Evolutionary conservation across 2,329 filamentous ascomycete species (phyloP), one percentile per base, ranked within the genome.

Genomic region (Aspergillus latus): DNA sequence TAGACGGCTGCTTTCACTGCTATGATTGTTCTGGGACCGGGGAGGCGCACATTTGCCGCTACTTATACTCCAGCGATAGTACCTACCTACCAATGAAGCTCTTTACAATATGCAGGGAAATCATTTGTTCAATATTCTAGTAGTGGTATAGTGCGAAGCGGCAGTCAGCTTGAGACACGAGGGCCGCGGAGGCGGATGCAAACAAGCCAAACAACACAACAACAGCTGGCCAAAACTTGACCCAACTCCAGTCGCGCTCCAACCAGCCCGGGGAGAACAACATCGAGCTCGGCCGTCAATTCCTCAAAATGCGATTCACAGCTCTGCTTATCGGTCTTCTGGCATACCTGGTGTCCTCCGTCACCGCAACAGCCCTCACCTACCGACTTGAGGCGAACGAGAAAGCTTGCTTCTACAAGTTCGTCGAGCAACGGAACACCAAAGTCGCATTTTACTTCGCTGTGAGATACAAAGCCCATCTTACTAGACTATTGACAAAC

Each of bases 371-470:
- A 4, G 92, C 94, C 40, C 82, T 99, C 71, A 99, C 94, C 47
- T 99, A 97, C 82, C 90, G 92, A 77, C 82, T 99, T 46, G 78
- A 82, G 51, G 89, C 94, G 49, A 90, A 95, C 79, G 94, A 97
- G 81, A 92, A 90, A 77, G 91, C 94, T 59, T 99, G 94, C 81
- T 99, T 99, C 84, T 97, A 89, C 74, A 84, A 90, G 56, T 80
- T 85, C 64, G 88, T 93, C 54, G 86, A 92, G 62, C 84, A 89
- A 72, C 83, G 84, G 72, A 88, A 88, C 66, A 85, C 89, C 68
- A 99, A 99, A 84, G 82, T 99, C 65, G 92, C 94, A 49, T 99
- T 99, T 73, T 99, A 99, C 80, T 99, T 99, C 78, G 95, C 94
- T 59, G 94, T 99, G 80, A 64, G 88, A 78, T 44, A 11, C 3